Evolutionary conservation across 768 basidiomycete species (phyloP), one percentile per base, ranked within the genome.

Genomic region (Xerocomellus chrysenteron): DNA sequence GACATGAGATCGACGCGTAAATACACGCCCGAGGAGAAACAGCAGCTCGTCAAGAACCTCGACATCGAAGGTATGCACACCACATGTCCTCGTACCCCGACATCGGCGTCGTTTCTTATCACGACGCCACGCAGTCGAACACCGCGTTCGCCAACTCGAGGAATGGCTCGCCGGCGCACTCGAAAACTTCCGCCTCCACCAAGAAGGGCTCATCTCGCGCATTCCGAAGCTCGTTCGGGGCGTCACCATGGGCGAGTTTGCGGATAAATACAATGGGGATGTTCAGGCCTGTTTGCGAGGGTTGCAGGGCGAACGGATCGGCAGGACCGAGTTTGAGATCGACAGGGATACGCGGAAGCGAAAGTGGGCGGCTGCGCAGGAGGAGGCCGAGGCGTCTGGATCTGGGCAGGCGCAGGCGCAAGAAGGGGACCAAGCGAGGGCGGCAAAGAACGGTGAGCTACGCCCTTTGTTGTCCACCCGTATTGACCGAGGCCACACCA

Each of bases 221-320:
- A 88, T 92, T 33, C 90, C 90, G 1, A 88, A 84, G 63, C 82
- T 85, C 60, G 85, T 92, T 36, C 82, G 88, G 35, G 74, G 74
- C 30, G 84, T 92, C 70, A 82, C 84, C 14, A 84, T 92, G 80
- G 82, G 82, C 59, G 89, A 91, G 43, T 90, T 92, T 69, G 86
- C 84, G 17, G 82, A 83, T 57, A 89, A 87, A 66, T 92, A 91
- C 72, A 78, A 86, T 50, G 90, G 88, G 3, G 85, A 90, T 63
- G 75, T 90, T 26, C 87, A 90, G 65, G 82, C 81, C 10, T 87
- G 87, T 40, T 71, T 90, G 57, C 78, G 84, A 56, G 89, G 86
- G 2, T 70, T 86, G 47, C 86, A 88, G 72, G 84, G 79, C 65
- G 87, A 88, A 57, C 77, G 78, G 54, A 73, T 90, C 54, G 76